Conservation (phyloP, 1,284 basidiomycete species). For the Sanghuangporus baumii region DNA sequence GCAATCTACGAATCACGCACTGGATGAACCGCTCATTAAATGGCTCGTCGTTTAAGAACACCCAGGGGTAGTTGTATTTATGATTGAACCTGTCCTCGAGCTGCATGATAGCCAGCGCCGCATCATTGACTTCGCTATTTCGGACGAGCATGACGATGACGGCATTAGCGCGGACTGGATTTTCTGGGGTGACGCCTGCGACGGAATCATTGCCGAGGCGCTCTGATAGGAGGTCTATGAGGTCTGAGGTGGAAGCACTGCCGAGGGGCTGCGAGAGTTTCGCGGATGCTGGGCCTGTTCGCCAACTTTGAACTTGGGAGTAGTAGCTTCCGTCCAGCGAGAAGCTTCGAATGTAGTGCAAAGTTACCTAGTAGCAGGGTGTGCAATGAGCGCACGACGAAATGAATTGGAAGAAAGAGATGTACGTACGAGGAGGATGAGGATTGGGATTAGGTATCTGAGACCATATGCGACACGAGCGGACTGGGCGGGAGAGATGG, state of each 20-base stretch:
- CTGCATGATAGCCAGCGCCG: constrained; percentile 34
- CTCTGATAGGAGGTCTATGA: constrained; percentile 15
- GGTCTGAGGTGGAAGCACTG: constrained; percentile 13
- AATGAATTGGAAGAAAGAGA: not conserved
- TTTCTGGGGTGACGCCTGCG: not conserved
- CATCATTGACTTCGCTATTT: constrained; percentile 18
- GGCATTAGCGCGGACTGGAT: constrained; percentile 12
- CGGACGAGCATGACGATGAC: constrained; percentile 18
- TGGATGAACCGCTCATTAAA: constrained; percentile 67
- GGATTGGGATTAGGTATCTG: constrained; percentile 12
- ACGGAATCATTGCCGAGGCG: constrained; percentile 14
- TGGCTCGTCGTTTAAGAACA: constrained; percentile 66
- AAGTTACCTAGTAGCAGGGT: constrained; percentile 5
- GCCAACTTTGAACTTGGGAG: constrained; percentile 1
- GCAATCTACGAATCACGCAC: constrained; percentile 28
- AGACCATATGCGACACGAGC: constrained; percentile 10
- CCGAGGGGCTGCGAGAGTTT: constrained; percentile 12
- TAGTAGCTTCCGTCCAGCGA: constrained; percentile 11
- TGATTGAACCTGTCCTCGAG: constrained; percentile 60
- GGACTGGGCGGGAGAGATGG: constrained; percentile 13
- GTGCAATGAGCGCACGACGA: not conserved
- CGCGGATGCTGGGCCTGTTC: not conserved
- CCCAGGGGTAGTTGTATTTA: constrained; percentile 63
- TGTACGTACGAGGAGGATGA: constrained; percentile 15
- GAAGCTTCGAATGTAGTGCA: constrained; percentile 16